Evolutionary conservation across 768 basidiomycete genomes (phyloP).

Genomic region (Auricularia heimuer): DNA sequence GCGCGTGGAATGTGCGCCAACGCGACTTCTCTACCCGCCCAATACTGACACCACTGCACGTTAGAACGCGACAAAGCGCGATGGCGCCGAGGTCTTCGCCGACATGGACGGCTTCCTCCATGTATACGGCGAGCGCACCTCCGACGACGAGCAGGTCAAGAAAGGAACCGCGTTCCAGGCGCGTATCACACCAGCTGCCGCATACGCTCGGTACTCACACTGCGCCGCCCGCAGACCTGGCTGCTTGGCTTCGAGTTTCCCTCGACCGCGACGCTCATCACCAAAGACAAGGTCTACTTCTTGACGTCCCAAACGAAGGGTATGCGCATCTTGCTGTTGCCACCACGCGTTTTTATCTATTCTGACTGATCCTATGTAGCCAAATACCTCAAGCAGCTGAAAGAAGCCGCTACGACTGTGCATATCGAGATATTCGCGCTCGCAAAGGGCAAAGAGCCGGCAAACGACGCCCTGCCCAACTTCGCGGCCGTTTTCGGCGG

Average conservation of each 20-base stretch:
- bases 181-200: constrained; percentile 15
- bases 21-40: constrained; percentile 8
- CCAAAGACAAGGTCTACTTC: constrained; percentile 64
- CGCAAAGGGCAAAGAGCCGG: constrained; percentile 69
- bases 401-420: constrained; percentile 35
- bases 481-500: constrained; percentile 55
- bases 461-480: constrained; percentile 63
- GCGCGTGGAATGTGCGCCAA: constrained; percentile 51
- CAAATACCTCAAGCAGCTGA: constrained; percentile 75
- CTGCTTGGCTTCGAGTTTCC: constrained; percentile 96
- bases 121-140: constrained; percentile 63
- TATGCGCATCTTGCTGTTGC: constrained; percentile 21
- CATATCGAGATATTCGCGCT: constrained; percentile 70
- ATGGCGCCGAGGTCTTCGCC: constrained; percentile 61
- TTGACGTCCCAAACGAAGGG: constrained; percentile 87
- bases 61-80: constrained; percentile 56
- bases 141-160: constrained; percentile 82
- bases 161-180: constrained; percentile 92
- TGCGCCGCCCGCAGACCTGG: constrained; percentile 60
- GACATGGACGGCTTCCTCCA: constrained; percentile 62
- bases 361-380: constrained; percentile 34
- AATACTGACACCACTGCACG: constrained; percentile 6
- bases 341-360: not conserved
- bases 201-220: constrained; percentile 5
- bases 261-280: constrained; percentile 79